A percentile compares a stretch with the other conserved stretches of the same genome.
phyloP scores from a whole-genome alignment of 352 stramenopile genomes.

The Phytophthora pseudosyringae region DNA sequence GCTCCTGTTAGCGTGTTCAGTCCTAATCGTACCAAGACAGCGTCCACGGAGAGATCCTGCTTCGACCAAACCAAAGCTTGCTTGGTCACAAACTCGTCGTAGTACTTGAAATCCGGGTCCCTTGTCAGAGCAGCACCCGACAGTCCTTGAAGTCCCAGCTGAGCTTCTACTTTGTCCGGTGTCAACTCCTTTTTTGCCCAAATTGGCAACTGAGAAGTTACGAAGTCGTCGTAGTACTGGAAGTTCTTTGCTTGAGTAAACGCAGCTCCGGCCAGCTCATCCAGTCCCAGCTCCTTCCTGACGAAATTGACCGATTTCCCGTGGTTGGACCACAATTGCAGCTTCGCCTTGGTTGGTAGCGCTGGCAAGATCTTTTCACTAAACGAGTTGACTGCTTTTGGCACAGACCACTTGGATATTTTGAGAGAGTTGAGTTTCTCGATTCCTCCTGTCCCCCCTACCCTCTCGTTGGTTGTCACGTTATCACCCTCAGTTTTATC shows the following conservation, averaged over 20 bases:
- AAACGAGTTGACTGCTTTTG: neutral
- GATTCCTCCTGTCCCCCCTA: neutral
- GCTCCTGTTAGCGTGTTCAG: conserved; percentile 5
- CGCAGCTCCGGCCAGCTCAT: neutral
- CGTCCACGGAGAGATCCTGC: neutral
- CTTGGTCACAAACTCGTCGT: conserved; percentile 3
- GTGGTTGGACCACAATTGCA: conserved; percentile 14
- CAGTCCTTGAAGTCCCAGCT: conserved; percentile 5
- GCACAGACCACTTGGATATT: conserved; percentile 1
- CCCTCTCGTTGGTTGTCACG: neutral
- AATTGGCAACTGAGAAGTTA: conserved; percentile 17
- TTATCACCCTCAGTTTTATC: neutral
- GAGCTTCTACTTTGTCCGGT: neutral
- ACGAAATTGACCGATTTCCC: conserved; percentile 14
- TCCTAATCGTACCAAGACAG: conserved; percentile 1
- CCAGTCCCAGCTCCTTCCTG: conserved; percentile 7
- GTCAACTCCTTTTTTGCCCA: conserved; percentile 16
- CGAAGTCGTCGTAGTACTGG: conserved; percentile 27
- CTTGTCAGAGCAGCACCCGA: neutral
- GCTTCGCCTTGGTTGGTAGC: conserved; percentile 2
- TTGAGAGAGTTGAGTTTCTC: conserved; percentile 9
- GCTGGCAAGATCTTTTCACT: conserved; percentile 11
- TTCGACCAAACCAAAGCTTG: conserved; percentile 8
- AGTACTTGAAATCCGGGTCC: conserved; percentile 22
- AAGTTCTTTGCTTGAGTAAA: neutral